A percentile compares a stretch with the other conserved stretches of the same genome.
Conservation (phyloP, 345 rosid species). For the Leavenworthia alabamica region DNA sequence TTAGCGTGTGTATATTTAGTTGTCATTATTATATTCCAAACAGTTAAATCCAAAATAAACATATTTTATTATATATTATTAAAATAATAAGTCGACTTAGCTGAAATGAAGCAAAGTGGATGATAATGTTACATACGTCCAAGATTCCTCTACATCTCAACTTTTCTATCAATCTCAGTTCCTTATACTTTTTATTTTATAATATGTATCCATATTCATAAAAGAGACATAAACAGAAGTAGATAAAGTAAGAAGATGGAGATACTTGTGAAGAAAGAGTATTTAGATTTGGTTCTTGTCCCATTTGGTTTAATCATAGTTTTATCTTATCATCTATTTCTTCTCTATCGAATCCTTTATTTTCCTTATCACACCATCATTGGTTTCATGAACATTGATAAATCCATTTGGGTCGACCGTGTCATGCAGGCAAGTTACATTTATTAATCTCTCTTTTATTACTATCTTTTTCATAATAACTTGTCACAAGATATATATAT, state of each 20-base stretch:
- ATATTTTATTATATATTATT: not conserved
- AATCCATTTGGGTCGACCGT: conserved; percentile 69
- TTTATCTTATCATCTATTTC: conserved; percentile 53
- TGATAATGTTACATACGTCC: conserved; percentile 25
- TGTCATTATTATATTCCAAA: too few species aligned
- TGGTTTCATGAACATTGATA: conserved; percentile 64
- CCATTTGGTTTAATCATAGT: conserved; percentile 54
- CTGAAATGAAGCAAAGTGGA: conserved; percentile 26
- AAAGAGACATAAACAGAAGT: conserved; percentile 9
- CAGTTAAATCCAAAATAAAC: not conserved
- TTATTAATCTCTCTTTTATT: too few species aligned
- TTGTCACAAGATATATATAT: too few species aligned
- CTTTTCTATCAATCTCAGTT: conserved; percentile 5
- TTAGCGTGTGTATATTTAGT: too few species aligned
- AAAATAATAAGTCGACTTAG: not conserved
- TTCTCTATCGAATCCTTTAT: conserved; percentile 50
- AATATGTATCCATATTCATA: not conserved
- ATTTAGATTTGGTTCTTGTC: conserved; percentile 64
- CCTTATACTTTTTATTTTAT: conserved; percentile 8
- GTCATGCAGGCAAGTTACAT: conserved; percentile 54
- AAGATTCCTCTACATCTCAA: conserved; percentile 28
- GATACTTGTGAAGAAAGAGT: conserved; percentile 42
- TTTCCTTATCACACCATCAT: conserved; percentile 55
- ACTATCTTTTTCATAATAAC: too few species aligned
- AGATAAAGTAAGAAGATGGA: conserved; percentile 20